A percentile compares a stretch with the other conserved stretches of the same genome.
Evolutionary conservation across 352 stramenopile genomes (phyloP).

Genomic region (Phytophthora parvispora): DNA sequence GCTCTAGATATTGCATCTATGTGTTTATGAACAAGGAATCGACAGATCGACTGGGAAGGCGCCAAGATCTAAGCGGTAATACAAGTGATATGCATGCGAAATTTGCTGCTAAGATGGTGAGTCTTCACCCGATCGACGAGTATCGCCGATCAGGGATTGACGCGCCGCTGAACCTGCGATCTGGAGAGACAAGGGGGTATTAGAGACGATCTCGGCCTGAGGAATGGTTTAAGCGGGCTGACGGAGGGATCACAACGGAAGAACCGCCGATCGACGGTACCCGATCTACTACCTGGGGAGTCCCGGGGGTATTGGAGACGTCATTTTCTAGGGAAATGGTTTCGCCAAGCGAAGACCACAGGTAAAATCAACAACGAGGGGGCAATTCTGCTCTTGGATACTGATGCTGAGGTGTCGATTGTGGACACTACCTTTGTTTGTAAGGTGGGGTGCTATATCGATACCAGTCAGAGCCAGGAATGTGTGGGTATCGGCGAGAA

Average conservation of each 20-base stretch:
- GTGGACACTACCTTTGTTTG: too few relatives aligned
- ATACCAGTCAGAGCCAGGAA: too few relatives aligned
- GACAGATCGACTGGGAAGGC: background rate
- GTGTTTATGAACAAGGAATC: background rate
- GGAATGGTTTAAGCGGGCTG: background rate
- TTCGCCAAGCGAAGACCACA: background rate
- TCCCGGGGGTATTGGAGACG: background rate
- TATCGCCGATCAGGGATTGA: background rate
- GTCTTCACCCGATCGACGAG: background rate
- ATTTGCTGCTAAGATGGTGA: background rate
- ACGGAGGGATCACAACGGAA: background rate
- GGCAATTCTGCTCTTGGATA: too few relatives aligned
- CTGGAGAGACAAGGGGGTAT: conserved; percentile 14
- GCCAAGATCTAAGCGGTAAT: background rate
- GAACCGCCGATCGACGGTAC: background rate
- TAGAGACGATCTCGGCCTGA: conserved; percentile 8
- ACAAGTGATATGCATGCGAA: background rate
- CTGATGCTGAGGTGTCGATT: too few relatives aligned
- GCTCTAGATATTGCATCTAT: background rate
- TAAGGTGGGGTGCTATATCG: too few relatives aligned
- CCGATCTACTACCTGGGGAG: background rate
- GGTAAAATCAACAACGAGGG: background rate
- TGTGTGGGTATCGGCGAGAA: too few relatives aligned
- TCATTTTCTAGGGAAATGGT: background rate
- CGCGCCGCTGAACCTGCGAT: background rate